Conservation (phyloP, 2,329 filamentous ascomycete genomes). For the Ceratocystiopsis sp. region DNA sequence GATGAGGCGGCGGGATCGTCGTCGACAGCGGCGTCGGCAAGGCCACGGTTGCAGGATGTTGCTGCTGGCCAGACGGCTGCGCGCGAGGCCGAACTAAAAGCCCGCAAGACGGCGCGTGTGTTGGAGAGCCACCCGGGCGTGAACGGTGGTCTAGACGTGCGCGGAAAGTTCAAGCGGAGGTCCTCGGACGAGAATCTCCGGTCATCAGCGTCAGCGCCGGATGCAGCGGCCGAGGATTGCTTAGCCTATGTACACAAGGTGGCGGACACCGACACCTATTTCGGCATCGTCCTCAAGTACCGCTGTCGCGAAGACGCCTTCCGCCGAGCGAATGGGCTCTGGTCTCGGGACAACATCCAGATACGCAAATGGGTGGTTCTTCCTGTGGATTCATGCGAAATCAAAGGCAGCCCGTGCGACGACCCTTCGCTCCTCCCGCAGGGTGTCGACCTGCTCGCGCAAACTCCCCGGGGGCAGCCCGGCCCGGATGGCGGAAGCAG, state of each 20-base stretch:
- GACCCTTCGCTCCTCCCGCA: constrained; percentile 26
- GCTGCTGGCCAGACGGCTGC: constrained; percentile 32
- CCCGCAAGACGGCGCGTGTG: constrained; percentile 39
- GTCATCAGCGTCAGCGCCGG: constrained; percentile 19
- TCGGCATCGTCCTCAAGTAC: constrained; percentile 79
- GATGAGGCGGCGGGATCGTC: constrained; percentile 8
- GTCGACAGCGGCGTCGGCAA: constrained; percentile 2
- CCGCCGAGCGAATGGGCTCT: constrained; percentile 78
- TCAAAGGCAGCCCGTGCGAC: constrained; percentile 58
- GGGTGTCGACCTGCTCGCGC: constrained; percentile 33
- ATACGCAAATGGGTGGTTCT: constrained; percentile 64
- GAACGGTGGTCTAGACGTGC: constrained; percentile 38
- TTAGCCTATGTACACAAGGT: constrained; percentile 86
- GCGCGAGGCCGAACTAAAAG: constrained; percentile 35
- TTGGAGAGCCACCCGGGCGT: constrained; percentile 44
- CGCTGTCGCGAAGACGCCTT: constrained; percentile 71
- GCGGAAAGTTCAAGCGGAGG: constrained; percentile 44
- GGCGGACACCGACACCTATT: constrained; percentile 67
- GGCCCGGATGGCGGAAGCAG: background rate
- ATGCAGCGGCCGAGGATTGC: constrained; percentile 50
- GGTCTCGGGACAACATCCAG: constrained; percentile 86
- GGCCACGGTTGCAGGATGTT: constrained; percentile 28
- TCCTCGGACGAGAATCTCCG: constrained; percentile 45
- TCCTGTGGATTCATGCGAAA: constrained; percentile 75
- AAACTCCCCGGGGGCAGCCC: constrained; percentile 22